These are phyloP conservation scores for Termitomyces bulborhizus DNA, from an alignment of 768 basidiomycete species.

Conservation along the genomic window DNA sequence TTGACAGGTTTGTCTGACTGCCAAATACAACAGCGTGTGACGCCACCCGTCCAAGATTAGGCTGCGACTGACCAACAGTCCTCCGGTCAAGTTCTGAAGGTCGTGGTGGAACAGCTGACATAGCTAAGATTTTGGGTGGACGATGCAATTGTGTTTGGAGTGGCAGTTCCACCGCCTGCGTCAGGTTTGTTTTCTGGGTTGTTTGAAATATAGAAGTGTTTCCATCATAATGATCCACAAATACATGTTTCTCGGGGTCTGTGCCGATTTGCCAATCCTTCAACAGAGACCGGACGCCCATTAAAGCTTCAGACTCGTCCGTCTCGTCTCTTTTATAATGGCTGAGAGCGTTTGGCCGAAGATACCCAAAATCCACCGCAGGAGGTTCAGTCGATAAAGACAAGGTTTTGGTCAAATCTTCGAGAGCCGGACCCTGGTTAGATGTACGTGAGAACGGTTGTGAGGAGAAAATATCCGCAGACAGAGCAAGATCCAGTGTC, in stretches of 20 bases:
- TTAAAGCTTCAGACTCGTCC: slow-evolving; percentile 25
- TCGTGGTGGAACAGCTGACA: slow-evolving; percentile 18
- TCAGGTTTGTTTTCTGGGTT: background rate
- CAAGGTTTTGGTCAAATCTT: slow-evolving; percentile 54
- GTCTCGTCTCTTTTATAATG: slow-evolving; percentile 18
- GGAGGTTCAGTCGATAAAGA: slow-evolving; percentile 52
- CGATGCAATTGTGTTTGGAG: slow-evolving; percentile 14
- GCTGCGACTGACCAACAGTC: slow-evolving; percentile 12
- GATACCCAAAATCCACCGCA: slow-evolving; percentile 54
- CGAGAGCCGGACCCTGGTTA: slow-evolving; percentile 29
- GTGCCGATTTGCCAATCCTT: slow-evolving; percentile 61
- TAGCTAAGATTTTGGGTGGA: slow-evolving; percentile 34
- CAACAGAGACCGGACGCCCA: slow-evolving; percentile 58
- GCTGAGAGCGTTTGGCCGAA: slow-evolving; percentile 42
- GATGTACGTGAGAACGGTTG: slow-evolving; percentile 27
- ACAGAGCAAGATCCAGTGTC: slow-evolving; percentile 55
- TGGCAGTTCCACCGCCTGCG: background rate
- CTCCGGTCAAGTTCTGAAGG: slow-evolving; percentile 9
- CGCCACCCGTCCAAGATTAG: slow-evolving; percentile 1
- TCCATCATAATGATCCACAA: slow-evolving; percentile 48
- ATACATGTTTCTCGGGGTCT: slow-evolving; percentile 44
- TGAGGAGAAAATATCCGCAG: slow-evolving; percentile 50
- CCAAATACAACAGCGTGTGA: slow-evolving; percentile 4
- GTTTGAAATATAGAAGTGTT: slow-evolving; percentile 12
- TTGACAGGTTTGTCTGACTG: slow-evolving; percentile 7